Evolutionary conservation across 192 early-diverging fungal species (phyloP).

Genomic region (Entophlyctis helioformis): DNA sequence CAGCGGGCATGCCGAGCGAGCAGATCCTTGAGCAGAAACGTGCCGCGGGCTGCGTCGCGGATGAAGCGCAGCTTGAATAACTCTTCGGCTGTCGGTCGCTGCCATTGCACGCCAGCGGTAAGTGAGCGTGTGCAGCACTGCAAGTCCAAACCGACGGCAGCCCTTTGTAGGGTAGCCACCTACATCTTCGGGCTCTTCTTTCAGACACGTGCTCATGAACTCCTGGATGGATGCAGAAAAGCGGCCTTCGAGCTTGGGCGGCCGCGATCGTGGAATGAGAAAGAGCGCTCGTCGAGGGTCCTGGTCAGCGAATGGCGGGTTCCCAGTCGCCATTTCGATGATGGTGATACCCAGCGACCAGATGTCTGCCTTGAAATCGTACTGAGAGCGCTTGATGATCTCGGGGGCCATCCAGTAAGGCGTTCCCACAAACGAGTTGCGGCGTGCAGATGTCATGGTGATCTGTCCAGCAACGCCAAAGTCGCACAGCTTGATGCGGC

Average conservation of each 20-base stretch:
- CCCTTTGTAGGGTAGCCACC: not conserved
- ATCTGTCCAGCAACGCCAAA: slow-evolving; percentile 54
- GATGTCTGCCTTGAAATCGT: slow-evolving; percentile 96
- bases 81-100: slow-evolving; percentile 82
- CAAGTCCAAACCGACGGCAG: not conserved
- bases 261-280: slow-evolving; percentile 71
- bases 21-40: slow-evolving; percentile 46
- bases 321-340: slow-evolving; percentile 91
- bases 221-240: slow-evolving; percentile 75
- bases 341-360: slow-evolving; percentile 99
- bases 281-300: slow-evolving; percentile 84
- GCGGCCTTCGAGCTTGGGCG: slow-evolving; percentile 65
- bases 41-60: slow-evolving; percentile 34
- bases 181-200: slow-evolving; percentile 74
- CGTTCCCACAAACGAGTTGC: slow-evolving; percentile 88
- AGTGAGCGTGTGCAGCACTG: not conserved
- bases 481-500: slow-evolving; percentile 42
- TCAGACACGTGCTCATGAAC: slow-evolving; percentile 77
- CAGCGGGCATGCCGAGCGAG: slow-evolving; percentile 51
- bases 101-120: not conserved
- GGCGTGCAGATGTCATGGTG: slow-evolving; percentile 15
- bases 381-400: slow-evolving; percentile 40
- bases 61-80: slow-evolving; percentile 74
- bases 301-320: slow-evolving; percentile 83
- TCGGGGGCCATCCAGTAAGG: slow-evolving; percentile 56